Evolutionary conservation across 805 yeast species (phyloP).

Genomic region (Schizosaccharomyces octosporus): DNA sequence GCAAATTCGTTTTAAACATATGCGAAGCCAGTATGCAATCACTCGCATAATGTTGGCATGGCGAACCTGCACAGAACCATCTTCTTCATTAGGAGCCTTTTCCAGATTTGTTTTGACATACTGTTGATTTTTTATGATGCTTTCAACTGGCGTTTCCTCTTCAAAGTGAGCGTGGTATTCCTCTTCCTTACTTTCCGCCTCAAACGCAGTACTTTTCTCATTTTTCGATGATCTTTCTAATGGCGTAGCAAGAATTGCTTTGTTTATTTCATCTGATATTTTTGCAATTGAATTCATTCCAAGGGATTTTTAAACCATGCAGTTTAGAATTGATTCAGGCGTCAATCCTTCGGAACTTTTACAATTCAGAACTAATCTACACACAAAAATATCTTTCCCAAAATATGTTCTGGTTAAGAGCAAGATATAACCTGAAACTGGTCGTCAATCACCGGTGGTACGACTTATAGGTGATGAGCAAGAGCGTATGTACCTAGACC

Average conservation of each 20-base stretch:
- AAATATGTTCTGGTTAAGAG: too few species aligned
- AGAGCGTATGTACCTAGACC: too few species aligned
- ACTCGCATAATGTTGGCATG: not conserved
- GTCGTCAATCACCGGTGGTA: too few species aligned
- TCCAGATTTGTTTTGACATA: too few species aligned
- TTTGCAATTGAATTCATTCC: not conserved
- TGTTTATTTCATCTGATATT: not conserved
- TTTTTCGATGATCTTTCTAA: not conserved
- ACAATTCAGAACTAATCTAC: too few species aligned
- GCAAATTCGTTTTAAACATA: not conserved
- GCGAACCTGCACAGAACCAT: not conserved
- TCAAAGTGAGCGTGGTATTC: too few species aligned
- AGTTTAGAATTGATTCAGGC: not conserved
- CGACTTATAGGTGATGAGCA: too few species aligned
- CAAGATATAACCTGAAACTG: too few species aligned
- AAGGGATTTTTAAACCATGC: not conserved
- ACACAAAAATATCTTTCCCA: too few species aligned
- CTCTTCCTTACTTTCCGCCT: not conserved
- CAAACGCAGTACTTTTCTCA: not conserved
- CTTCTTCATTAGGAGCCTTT: not conserved
- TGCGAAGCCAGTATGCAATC: not conserved
- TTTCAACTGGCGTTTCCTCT: too few species aligned
- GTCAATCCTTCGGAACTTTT: not conserved
- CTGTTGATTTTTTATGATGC: too few species aligned
- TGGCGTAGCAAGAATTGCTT: not conserved